Percentiles rank a stretch among this genome's conserved stretches.
phyloP scores from a whole-genome alignment of 1,284 basidiomycete genomes.

The Leccinum holopus region DNA sequence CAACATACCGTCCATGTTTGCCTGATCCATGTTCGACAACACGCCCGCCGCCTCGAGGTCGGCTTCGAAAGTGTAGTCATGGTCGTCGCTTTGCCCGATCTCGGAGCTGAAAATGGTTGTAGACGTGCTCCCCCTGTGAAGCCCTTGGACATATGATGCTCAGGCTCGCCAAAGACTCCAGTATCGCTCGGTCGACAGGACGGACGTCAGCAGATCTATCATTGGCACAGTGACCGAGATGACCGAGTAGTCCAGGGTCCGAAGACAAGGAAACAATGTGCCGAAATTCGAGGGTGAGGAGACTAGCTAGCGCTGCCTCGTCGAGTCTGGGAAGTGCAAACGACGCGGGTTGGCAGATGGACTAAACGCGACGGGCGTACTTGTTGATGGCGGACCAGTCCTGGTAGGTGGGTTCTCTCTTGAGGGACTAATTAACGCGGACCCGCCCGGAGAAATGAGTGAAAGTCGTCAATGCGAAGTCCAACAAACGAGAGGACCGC shows the following conservation, averaged over 20 bases:
- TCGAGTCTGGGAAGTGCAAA: constrained; percentile 26
- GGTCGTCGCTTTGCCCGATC: constrained; percentile 32
- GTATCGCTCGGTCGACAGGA: constrained; percentile 23
- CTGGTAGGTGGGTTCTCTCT: constrained; percentile 15
- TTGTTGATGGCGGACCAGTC: constrained; percentile 27
- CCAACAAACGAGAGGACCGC: too few relatives aligned
- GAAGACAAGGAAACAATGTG: constrained; percentile 29
- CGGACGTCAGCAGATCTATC: constrained; percentile 20
- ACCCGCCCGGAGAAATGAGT: not conserved
- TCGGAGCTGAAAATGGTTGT: constrained; percentile 25
- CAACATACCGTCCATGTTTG: constrained; percentile 55
- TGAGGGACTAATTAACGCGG: constrained; percentile 21
- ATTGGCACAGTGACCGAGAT: constrained; percentile 23
- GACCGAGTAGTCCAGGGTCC: constrained; percentile 28
- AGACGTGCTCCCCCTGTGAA: constrained; percentile 17
- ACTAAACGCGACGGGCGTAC: constrained; percentile 30
- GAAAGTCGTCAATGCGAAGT: constrained; percentile 5
- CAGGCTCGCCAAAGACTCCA: constrained; percentile 24
- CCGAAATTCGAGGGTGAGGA: constrained; percentile 27
- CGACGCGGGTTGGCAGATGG: constrained; percentile 25
- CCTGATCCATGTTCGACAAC: constrained; percentile 63
- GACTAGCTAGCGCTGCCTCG: constrained; percentile 19
- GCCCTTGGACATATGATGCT: constrained; percentile 30
- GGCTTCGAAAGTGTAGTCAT: constrained; percentile 47
- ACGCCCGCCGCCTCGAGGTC: constrained; percentile 64